These are phyloP conservation scores for Phytophthora sojae DNA, from an alignment of 352 stramenopile species.

Conservation along the genomic window DNA sequence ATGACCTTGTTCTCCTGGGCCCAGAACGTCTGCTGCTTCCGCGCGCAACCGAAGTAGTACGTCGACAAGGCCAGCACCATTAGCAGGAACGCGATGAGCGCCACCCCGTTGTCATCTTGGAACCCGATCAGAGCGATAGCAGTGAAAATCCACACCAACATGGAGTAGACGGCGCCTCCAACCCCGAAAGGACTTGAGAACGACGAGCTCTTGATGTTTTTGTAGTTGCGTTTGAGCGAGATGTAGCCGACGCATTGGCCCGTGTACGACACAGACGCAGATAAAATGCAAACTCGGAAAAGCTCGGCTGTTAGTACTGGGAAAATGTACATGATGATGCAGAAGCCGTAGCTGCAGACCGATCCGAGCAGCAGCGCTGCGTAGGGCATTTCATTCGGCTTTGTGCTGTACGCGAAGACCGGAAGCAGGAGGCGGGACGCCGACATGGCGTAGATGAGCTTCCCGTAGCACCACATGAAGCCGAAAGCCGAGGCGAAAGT, in stretches of 20 bases:
- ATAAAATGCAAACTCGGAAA: slow-evolving; percentile 33
- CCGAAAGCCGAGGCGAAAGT: slow-evolving; percentile 51
- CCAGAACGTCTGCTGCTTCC: slow-evolving; percentile 40
- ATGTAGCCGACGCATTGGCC: too few relatives aligned
- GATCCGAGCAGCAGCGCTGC: slow-evolving; percentile 26
- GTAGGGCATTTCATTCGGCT: slow-evolving; percentile 19
- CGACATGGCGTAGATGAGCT: slow-evolving; percentile 52
- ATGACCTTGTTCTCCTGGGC: slow-evolving; percentile 41
- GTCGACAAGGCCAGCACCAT: slow-evolving; percentile 19
- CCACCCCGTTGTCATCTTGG: slow-evolving; percentile 30
- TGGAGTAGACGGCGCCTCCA: slow-evolving; percentile 30
- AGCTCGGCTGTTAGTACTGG: slow-evolving; percentile 20
- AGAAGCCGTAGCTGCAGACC: slow-evolving; percentile 39
- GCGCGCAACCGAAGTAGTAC: slow-evolving; percentile 42
- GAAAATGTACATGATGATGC: slow-evolving; percentile 31
- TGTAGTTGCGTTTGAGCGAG: slow-evolving; percentile 39
- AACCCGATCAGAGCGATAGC: slow-evolving; percentile 23
- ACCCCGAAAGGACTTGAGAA: slow-evolving; percentile 45
- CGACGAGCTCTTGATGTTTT: slow-evolving; percentile 38
- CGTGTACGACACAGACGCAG: slow-evolving; percentile 35
- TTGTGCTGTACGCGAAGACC: slow-evolving; percentile 25
- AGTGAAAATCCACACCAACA: slow-evolving; percentile 36
- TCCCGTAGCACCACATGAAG: slow-evolving; percentile 59
- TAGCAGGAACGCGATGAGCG: slow-evolving; percentile 19
- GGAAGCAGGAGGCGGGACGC: slow-evolving; percentile 39